phyloP scores from a whole-genome alignment of 2,329 filamentous ascomycete species.

The Penicillium griseofulvum region DNA sequence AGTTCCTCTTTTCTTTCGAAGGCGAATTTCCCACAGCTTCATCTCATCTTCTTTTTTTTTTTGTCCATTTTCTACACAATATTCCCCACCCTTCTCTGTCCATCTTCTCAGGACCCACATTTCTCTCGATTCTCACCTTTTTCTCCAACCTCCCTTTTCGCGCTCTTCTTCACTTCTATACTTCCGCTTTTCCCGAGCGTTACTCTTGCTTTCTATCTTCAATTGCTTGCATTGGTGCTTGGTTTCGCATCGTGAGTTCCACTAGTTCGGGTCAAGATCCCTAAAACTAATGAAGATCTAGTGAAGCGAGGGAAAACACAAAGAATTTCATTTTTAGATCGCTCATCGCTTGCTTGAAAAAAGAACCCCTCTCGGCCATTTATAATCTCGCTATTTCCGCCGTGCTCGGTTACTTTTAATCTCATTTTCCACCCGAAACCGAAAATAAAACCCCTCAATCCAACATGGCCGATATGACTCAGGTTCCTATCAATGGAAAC shows the following conservation, averaged over 20 bases:
- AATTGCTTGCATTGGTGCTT: conserved; percentile 24
- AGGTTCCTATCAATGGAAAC: conserved; percentile 44
- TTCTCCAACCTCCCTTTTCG: conserved; percentile 14
- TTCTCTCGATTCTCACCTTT: conserved; percentile 19
- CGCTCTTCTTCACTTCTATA: conserved; percentile 24
- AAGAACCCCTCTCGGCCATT: conserved; percentile 15
- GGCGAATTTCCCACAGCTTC: conserved; percentile 27
- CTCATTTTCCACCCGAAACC: conserved; percentile 11
- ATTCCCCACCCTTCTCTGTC: conserved; percentile 4
- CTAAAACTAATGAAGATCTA: conserved; percentile 21
- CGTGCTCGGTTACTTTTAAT: conserved; percentile 17
- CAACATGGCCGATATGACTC: conserved; percentile 42
- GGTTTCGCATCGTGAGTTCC: conserved; percentile 33
- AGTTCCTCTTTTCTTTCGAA: conserved; percentile 26
- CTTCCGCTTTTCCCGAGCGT: conserved; percentile 15
- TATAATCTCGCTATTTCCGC: conserved; percentile 7
- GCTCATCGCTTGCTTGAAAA: conserved; percentile 3
- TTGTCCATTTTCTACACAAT: conserved; percentile 11
- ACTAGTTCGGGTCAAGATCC: conserved; percentile 4
- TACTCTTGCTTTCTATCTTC: conserved; percentile 1
- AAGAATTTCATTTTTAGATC: conserved; percentile 22
- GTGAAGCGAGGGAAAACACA: conserved; percentile 23
- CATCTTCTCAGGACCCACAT: conserved; percentile 8
- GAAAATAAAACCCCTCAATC: conserved; percentile 12
- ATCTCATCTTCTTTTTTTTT: conserved; percentile 15